Base-by-base conservation (phyloP, 805 yeast genomes). In the Scheffersomyces lignosus region DNA sequence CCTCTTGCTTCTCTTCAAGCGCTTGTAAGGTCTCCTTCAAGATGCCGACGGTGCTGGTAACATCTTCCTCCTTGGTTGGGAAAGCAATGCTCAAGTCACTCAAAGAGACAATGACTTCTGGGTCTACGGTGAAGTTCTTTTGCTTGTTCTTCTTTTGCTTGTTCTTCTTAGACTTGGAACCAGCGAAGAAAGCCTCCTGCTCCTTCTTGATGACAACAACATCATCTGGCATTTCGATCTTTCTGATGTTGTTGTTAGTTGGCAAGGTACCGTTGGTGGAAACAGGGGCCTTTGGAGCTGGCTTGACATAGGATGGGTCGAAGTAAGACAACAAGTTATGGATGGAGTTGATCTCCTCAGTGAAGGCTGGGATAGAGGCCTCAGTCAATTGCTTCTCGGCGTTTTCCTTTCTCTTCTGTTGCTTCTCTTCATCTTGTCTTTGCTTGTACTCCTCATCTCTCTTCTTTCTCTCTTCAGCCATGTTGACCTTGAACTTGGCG, bases 361-460 rank as follows among this genome's bases (percentile, higher is more conserved):
- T 78, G 66, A 84, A 90, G 18, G 97, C 98, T 18, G 98, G 96
- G 50, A 66, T 66, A 18, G 85, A 78, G 31, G 89, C 89, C 45
- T 80, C 85, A 35, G 80, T 75, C 70, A 86, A 78, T 54, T 78
- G 79, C 55, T 77, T 72, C 51, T 87, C 87, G 38, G 83, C 84
- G 17, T 36, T 35, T 52, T 73, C 80, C 64, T 73, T 74, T 59
- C 75, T 69, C 54, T 73, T 73, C 47, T 66, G 71, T 43, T 71
- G 67, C 57, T 73, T 78, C 47, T 74, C 75, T 49, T 73, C 75
- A 27, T 63, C 77, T 58, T 75, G 52, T 54, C 60, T 57, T 38
- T 55, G 71, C 60, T 81, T 80, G 67, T 81, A 80, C 58, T 83
- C 87, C 61, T 77, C 82, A 40, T 77, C 80, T 60, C 87, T 77